A percentile compares a stretch with the other conserved stretches of the same genome.
Evolutionary conservation across 352 stramenopile genomes (phyloP).

Genomic region (Phytopythium kandeliae): DNA sequence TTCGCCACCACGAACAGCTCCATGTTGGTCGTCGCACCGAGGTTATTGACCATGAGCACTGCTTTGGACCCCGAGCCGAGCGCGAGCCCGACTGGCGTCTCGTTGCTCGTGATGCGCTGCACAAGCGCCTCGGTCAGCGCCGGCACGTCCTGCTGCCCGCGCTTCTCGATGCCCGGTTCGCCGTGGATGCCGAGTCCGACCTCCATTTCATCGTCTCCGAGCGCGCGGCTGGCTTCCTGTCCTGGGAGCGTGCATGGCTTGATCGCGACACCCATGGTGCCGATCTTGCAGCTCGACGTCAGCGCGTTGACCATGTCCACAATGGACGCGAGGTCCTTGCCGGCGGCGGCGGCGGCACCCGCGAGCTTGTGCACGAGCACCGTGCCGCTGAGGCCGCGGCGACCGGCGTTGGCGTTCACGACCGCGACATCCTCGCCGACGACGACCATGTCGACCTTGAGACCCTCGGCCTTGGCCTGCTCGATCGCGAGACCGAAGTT

Average conservation of each 20-base stretch:
- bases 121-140: conserved; percentile 47
- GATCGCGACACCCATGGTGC: conserved; percentile 94
- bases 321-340: conserved; percentile 70
- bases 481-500: conserved; percentile 99
- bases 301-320: conserved; percentile 62
- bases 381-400: conserved; percentile 94
- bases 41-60: conserved; percentile 95
- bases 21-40: conserved; percentile 93
- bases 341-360: conserved; percentile 82
- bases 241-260: conserved; percentile 94
- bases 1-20: conserved; percentile 94
- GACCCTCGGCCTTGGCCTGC: conserved; percentile 90
- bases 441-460: conserved; percentile 93
- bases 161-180: conserved; percentile 78
- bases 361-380: conserved; percentile 97
- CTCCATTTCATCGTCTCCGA: conserved; percentile 81
- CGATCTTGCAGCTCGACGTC: conserved; percentile 59
- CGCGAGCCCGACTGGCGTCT: conserved; percentile 31
- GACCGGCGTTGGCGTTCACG: conserved; percentile 94
- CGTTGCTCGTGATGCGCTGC: conserved; percentile 35
- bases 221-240: conserved; percentile 52
- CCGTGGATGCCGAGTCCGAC: conserved; percentile 96
- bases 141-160: conserved; percentile 43
- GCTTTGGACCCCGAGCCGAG: conserved; percentile 28
- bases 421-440: conserved; percentile 93